Percentiles rank a stretch among this genome's conserved stretches.
phyloP scores from a whole-genome alignment of 768 basidiomycete species.

The Coprinopsis sp. region DNA sequence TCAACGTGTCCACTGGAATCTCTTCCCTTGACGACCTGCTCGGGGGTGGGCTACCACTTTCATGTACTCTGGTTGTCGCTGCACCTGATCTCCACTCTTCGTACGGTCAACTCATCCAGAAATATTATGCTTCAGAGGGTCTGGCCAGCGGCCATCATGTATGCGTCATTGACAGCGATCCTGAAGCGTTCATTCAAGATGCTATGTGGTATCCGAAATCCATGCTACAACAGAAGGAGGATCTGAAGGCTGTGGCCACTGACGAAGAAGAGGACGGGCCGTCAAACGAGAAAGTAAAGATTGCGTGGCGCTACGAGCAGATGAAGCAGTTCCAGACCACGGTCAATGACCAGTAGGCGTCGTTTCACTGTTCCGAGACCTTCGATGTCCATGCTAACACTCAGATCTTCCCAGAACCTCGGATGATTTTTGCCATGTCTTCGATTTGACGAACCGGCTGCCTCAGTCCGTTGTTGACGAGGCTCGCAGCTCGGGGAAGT shows the following conservation, averaged over 20 bases:
- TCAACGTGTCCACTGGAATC: constrained; percentile 79
- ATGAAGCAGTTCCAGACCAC: constrained; percentile 93
- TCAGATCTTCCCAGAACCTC: constrained; percentile 31
- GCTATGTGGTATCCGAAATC: constrained; percentile 75
- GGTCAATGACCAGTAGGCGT: constrained; percentile 46
- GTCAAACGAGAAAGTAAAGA: constrained; percentile 69
- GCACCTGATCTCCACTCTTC: constrained; percentile 86
- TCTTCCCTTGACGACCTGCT: constrained; percentile 93
- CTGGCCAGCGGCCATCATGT: constrained; percentile 67
- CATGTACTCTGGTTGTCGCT: constrained; percentile 64
- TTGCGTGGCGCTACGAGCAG: constrained; percentile 95
- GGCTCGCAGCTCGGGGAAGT: constrained; percentile 28
- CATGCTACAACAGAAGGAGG: constrained; percentile 8
- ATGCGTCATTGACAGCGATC: constrained; percentile 58
- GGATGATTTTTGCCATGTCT: constrained; percentile 62
- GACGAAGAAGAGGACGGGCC: constrained; percentile 37
- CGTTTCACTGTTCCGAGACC: constrained; percentile 30
- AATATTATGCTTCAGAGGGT: constrained; percentile 89
- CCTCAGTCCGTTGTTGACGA: constrained; percentile 46
- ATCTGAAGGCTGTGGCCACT: constrained; percentile 24
- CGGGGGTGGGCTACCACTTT: constrained; percentile 85
- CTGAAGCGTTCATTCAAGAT: constrained; percentile 53
- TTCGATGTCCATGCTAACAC: constrained; percentile 5
- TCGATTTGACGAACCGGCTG: constrained; percentile 68
- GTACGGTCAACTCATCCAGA: constrained; percentile 79